These are phyloP conservation scores for Diaporthe ilicicola DNA, from an alignment of 2,329 filamentous ascomycete species.

Conservation along the genomic window DNA sequence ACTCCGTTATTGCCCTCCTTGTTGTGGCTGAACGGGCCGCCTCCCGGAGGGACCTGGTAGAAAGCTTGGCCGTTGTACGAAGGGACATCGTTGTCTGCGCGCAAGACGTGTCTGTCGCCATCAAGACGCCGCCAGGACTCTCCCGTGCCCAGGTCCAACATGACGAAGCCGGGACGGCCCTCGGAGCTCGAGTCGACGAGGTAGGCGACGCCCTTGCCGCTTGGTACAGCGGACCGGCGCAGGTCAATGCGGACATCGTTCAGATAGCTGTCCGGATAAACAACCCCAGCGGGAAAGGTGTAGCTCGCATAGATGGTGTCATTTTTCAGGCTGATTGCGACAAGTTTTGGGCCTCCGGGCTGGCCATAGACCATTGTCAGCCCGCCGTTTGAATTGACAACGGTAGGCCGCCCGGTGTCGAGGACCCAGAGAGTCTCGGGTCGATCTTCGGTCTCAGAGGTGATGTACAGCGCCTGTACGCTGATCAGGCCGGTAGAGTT, in stretches of 20 bases:
- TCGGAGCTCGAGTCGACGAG: slow-evolving; percentile 55
- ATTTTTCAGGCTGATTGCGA: slow-evolving; percentile 51
- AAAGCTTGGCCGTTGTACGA: slow-evolving; percentile 46
- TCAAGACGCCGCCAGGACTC: slow-evolving; percentile 50
- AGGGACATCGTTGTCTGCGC: slow-evolving; percentile 41
- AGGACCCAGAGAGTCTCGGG: slow-evolving; percentile 54
- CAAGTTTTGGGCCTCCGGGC: slow-evolving; percentile 54
- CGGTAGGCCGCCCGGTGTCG: slow-evolving; percentile 53
- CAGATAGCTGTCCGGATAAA: slow-evolving; percentile 55
- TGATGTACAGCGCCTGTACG: slow-evolving; percentile 55
- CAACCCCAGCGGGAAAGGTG: slow-evolving; percentile 51
- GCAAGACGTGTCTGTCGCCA: slow-evolving; percentile 41
- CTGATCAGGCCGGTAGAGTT: slow-evolving; percentile 50
- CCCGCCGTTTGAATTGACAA: slow-evolving; percentile 45
- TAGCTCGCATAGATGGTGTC: slow-evolving; percentile 48
- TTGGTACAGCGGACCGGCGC: slow-evolving; percentile 47
- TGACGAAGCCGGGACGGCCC: slow-evolving; percentile 55
- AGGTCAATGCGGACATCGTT: slow-evolving; percentile 57
- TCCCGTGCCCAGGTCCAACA: slow-evolving; percentile 52
- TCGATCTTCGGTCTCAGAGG: slow-evolving; percentile 40
- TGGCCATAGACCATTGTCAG: slow-evolving; percentile 53
- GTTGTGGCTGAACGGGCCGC: background rate
- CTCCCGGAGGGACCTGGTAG: slow-evolving; percentile 35
- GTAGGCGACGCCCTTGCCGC: slow-evolving; percentile 52
- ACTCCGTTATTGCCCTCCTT: slow-evolving; percentile 19